phyloP scores from a whole-genome alignment of 306 rosid species.

The Parietaria judaica region DNA sequence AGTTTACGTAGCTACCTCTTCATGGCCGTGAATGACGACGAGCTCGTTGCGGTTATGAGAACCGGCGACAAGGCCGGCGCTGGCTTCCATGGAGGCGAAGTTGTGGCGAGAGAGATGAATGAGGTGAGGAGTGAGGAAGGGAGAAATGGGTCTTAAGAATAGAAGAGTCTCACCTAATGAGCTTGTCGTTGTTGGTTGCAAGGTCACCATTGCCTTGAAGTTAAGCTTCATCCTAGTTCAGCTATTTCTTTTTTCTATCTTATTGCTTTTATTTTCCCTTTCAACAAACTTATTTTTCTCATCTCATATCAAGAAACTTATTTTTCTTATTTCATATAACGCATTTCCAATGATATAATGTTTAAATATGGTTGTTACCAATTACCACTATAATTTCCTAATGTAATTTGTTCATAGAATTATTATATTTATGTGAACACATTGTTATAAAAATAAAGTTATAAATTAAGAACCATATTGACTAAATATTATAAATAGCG shows the following conservation, averaged over 20 bases:
- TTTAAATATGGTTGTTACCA: not conserved
- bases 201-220: slow-evolving; percentile 85
- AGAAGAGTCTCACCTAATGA: slow-evolving; percentile 13
- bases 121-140: slow-evolving; percentile 12
- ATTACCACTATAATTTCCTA: not conserved
- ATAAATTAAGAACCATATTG: not conserved
- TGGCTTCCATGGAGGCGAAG: slow-evolving; percentile 42
- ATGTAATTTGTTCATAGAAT: not conserved
- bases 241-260: slow-evolving; percentile 10
- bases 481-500: not conserved
- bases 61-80: slow-evolving; percentile 88
- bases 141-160: slow-evolving; percentile 12
- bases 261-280: slow-evolving; percentile 11
- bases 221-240: slow-evolving; percentile 43
- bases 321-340: too few relatives aligned
- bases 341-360: too few relatives aligned
- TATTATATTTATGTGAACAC: not conserved
- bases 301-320: not conserved
- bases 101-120: slow-evolving; percentile 14
- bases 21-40: slow-evolving; percentile 74
- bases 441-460: too few relatives aligned
- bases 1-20: slow-evolving; percentile 42
- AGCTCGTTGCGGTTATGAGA: slow-evolving; percentile 86
- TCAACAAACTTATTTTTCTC: slow-evolving; percentile 26
- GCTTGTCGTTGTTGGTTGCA: slow-evolving; percentile 58